A percentile compares a stretch with the other conserved stretches of the same genome.
These are phyloP conservation scores for Hippophae tibetana DNA, from an alignment of 306 rosid species.

Conservation along the genomic window DNA sequence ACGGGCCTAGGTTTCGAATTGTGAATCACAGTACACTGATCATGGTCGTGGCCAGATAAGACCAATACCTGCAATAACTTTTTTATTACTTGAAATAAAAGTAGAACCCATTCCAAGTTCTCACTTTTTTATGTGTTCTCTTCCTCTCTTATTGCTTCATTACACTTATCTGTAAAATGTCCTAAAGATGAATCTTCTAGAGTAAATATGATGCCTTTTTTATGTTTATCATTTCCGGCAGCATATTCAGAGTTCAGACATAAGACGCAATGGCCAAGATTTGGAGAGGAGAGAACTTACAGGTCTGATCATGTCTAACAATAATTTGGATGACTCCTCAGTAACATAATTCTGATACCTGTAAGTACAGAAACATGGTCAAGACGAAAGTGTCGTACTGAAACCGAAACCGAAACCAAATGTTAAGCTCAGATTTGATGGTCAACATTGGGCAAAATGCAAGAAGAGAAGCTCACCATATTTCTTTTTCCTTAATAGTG, in stretches of 20 bases:
- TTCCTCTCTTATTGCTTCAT: too few species aligned
- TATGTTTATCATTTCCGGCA: constrained; percentile 6
- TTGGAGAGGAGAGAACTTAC: constrained; percentile 32
- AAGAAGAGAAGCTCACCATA: constrained; percentile 41
- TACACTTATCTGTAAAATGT: too few species aligned
- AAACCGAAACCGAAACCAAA: not conserved
- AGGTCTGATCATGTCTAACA: constrained; percentile 52
- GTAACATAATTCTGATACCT: constrained; percentile 64
- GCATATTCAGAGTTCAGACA: constrained; percentile 13
- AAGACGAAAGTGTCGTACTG: constrained; percentile 11
- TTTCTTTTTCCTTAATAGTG: constrained; percentile 19
- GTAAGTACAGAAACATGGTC: constrained; percentile 17
- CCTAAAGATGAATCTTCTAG: too few species aligned
- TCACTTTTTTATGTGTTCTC: too few species aligned
- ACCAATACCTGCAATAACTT: constrained; percentile 44
- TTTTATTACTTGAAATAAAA: constrained; percentile 13
- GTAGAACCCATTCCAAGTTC: not conserved
- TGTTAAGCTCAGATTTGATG: not conserved
- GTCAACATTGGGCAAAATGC: constrained; percentile 5
- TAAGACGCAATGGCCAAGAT: constrained; percentile 8
- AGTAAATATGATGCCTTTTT: too few species aligned
- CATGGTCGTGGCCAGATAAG: constrained; percentile 88
- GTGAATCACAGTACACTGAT: constrained; percentile 62
- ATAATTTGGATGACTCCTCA: constrained; percentile 42
- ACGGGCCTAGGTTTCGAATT: constrained; percentile 39